A percentile compares a stretch with the other conserved stretches of the same genome.
Conservation (phyloP, 257 asterid genomes). For the Solanum gracilifrons region DNA sequence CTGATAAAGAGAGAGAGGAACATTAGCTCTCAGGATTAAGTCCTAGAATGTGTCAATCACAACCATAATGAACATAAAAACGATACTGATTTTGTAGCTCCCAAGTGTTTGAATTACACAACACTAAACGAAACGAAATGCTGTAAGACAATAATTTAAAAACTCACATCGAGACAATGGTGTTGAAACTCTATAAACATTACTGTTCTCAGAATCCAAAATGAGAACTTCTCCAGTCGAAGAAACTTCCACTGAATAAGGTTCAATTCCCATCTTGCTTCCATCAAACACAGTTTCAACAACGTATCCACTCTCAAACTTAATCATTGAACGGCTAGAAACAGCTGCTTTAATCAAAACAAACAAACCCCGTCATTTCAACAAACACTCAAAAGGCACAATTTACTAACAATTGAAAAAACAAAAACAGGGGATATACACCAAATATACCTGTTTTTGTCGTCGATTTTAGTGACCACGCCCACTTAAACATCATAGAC, state of each 20-base stretch:
- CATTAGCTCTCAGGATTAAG: not conserved
- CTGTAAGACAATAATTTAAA: not conserved
- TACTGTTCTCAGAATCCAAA: constrained; percentile 75
- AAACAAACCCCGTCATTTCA: constrained; percentile 1
- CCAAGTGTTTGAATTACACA: not conserved
- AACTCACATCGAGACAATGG: constrained; percentile 84
- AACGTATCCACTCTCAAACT: constrained; percentile 81
- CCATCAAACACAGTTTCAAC: constrained; percentile 99
- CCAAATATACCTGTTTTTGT: constrained; percentile 41
- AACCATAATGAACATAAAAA: not conserved
- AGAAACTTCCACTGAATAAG: constrained; percentile 59
- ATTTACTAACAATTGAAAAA: constrained; percentile 12
- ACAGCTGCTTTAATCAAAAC: constrained; percentile 28
- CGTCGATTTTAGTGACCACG: constrained; percentile 76
- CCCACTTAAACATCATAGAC: constrained; percentile 68
- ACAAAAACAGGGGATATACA: not conserved
- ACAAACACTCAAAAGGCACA: not conserved
- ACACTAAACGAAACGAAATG: not conserved
- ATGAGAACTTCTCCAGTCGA: constrained; percentile 62
- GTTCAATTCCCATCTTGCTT: constrained; percentile 84
- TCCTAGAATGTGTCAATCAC: not conserved
- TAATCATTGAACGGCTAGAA: constrained; percentile 84
- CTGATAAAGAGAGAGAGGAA: not conserved
- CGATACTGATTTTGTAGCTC: not conserved
- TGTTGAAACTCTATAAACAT: constrained; percentile 68